phyloP scores from a whole-genome alignment of 306 rosid genomes.

The Quercus berberidifolia region DNA sequence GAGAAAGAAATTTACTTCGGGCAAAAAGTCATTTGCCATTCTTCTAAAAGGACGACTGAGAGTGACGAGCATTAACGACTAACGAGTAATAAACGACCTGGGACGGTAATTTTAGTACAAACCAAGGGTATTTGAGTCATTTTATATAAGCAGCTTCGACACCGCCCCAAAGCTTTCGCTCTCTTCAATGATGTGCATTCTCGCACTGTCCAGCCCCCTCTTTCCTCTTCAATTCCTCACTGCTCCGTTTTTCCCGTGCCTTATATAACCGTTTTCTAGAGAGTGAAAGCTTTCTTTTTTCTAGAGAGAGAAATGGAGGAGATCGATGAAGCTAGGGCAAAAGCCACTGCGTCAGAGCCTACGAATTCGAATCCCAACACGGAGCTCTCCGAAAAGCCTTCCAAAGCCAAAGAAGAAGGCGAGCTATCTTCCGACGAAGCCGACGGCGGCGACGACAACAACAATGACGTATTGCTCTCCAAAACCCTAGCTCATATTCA shows the following conservation, averaged over 20 bases:
- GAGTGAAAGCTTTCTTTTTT: neutral
- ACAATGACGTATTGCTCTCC: constrained; percentile 33
- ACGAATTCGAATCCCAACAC: constrained; percentile 15
- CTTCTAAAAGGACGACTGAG: no score
- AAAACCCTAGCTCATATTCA: constrained; percentile 16
- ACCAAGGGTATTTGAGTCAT: neutral
- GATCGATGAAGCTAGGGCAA: constrained; percentile 21
- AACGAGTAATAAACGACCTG: no score
- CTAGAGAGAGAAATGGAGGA: constrained; percentile 26
- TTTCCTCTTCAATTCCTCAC: neutral
- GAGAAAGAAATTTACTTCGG: no score
- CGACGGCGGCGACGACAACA: constrained; percentile 42
- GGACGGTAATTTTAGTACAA: neutral
- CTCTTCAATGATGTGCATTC: neutral
- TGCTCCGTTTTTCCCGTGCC: neutral
- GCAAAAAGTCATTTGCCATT: no score
- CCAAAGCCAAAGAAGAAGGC: constrained; percentile 78
- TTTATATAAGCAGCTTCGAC: neutral
- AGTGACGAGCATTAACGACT: neutral
- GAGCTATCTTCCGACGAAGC: constrained; percentile 70
- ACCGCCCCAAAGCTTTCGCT: no score
- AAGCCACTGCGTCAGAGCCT: constrained; percentile 20
- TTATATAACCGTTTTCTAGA: neutral
- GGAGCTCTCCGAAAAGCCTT: constrained; percentile 17
- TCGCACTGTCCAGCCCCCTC: neutral